These are phyloP conservation scores for Podospora bellae-mahoneyi DNA, from an alignment of 495 filamentous ascomycete species.

Conservation along the genomic window DNA sequence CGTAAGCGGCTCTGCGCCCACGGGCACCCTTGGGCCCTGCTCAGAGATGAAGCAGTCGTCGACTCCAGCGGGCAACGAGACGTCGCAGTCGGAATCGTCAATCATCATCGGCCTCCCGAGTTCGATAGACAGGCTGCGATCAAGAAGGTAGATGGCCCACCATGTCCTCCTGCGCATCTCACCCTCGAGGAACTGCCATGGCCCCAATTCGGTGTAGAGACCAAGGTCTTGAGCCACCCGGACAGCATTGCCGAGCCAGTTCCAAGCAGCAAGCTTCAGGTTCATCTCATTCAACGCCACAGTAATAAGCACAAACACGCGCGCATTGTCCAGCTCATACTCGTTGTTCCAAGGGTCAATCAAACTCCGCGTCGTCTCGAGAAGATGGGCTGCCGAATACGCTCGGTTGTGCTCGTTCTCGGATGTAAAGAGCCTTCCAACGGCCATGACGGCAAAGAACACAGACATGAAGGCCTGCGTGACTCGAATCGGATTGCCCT, in stretches of 20 bases:
- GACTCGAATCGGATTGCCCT: constrained; percentile 60
- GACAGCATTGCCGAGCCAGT: constrained; percentile 83
- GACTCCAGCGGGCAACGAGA: constrained; percentile 70
- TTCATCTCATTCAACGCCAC: constrained; percentile 86
- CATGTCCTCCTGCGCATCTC: constrained; percentile 88
- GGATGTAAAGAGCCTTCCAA: constrained; percentile 72
- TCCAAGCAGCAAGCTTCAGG: constrained; percentile 82
- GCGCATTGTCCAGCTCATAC: constrained; percentile 73
- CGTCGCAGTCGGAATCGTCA: constrained; percentile 86
- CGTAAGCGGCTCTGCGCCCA: constrained; percentile 49
- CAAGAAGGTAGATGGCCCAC: constrained; percentile 93
- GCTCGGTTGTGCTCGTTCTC: constrained; percentile 52
- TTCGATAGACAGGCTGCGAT: constrained; percentile 78
- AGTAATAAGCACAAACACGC: constrained; percentile 67
- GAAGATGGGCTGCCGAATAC: constrained; percentile 63
- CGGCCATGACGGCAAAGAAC: constrained; percentile 80
- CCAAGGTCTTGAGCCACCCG: constrained; percentile 85
- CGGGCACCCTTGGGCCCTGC: constrained; percentile 51
- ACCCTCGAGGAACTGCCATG: constrained; percentile 72
- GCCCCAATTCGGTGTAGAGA: constrained; percentile 71
- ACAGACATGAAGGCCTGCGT: constrained; percentile 74
- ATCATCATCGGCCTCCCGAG: constrained; percentile 80
- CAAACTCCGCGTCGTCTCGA: constrained; percentile 65
- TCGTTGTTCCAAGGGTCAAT: constrained; percentile 83
- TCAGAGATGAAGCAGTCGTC: constrained; percentile 79